These are phyloP conservation scores for Lentinula sp. DNA, from an alignment of 768 basidiomycete species.

Conservation along the genomic window DNA sequence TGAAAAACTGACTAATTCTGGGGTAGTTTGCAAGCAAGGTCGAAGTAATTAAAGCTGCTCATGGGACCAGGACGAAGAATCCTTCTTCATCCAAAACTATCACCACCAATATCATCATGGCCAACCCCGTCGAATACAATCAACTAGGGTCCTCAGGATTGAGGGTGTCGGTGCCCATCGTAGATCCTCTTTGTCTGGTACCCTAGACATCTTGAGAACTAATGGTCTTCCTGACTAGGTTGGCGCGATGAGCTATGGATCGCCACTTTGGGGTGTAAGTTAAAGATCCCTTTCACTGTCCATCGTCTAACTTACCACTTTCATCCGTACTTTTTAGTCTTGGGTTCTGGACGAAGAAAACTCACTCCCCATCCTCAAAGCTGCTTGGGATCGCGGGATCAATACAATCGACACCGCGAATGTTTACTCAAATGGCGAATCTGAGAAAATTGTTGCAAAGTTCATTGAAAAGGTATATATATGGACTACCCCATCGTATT, in stretches of 20 bases:
- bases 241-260: constrained; percentile 20
- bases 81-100: not conserved
- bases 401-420: constrained; percentile 33
- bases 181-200: not conserved
- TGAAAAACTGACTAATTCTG: too few relatives aligned
- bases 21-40: too few relatives aligned
- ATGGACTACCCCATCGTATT: not conserved
- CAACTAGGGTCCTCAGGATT: not conserved
- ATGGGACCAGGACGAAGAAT: not conserved
- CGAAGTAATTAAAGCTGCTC: not conserved
- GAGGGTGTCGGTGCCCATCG: constrained; percentile 5
- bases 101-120: not conserved
- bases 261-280: constrained; percentile 12
- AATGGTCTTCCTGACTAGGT: constrained; percentile 9
- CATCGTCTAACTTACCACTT: too few relatives aligned
- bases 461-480: constrained; percentile 26
- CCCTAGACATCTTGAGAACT: not conserved
- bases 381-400: constrained; percentile 36
- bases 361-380: constrained; percentile 36
- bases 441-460: constrained; percentile 36
- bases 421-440: constrained; percentile 31
- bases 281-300: not conserved
- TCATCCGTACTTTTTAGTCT: constrained; percentile 20
- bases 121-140: not conserved
- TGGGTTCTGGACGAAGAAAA: constrained; percentile 49